Evolutionary conservation across 106 monocot species (phyloP), one percentile per base, ranked within the genome.

Genomic region (Gastrodia elata): DNA sequence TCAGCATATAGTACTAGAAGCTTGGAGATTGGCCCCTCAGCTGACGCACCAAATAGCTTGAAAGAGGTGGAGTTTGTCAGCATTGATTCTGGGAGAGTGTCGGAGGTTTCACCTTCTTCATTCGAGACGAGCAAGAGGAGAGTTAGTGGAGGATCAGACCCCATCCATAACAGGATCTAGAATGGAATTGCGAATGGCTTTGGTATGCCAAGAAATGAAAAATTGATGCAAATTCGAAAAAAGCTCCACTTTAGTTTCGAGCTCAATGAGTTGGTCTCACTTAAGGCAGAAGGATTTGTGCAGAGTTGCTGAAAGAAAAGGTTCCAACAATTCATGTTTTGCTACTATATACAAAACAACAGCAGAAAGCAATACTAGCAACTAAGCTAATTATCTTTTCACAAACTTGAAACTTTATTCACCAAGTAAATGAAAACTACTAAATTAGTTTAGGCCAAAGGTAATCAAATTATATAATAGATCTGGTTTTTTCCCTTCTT

Each of bases 101-200:
- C 73, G 3, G 81, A 80, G 18, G 68, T 69, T 38, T 44, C 80
- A 33, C 84, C 86, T 27, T 75, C 80, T 1, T 18, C 77, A 3
- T 82, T 80, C 27, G 86, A 86, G 18, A 74, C 79, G 8, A 92
- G 88, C 86, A 88, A 92, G 68, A 72, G 92, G 59, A 80, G 80
- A 70, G 88, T 88, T 61, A 78, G 88, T 75, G 71, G 88, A 77
- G 88, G 92, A 42, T 92, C 88, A 1, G 86, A 92, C 76, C 92
- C 92, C 68, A 92, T 92, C 68, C 92, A 92, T 75, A 92, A 92
- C 71, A 82, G 88, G 70, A 77, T 86, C 70, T 86, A 79, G 81
- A 74, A 39, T 5, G 20, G 55, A 2, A 68, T 73, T 41, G 26
- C 0, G 20, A 22, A 4, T n/a, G 2, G 18, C 22, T 52, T 61